Percentiles rank a stretch among this genome's conserved stretches.
Evolutionary conservation across 2,329 filamentous ascomycete genomes (phyloP).

Genomic region (Aureobasidium sp.): DNA sequence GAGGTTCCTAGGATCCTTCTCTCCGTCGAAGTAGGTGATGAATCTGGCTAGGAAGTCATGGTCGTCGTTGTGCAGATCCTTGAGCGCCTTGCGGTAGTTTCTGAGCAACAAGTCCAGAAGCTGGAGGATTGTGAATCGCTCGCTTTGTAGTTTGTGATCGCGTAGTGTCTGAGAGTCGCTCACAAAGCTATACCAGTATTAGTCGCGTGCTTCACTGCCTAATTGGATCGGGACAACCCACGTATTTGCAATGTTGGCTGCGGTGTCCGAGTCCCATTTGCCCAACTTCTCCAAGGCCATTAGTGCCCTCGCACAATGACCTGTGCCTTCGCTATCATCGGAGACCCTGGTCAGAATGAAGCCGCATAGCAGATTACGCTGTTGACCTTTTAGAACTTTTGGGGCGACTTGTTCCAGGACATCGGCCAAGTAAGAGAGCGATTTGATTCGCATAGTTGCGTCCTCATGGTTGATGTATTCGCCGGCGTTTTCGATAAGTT

Average conservation of each 20-base stretch:
- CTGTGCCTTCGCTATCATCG: slow-evolving; percentile 46
- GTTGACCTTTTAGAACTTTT: slow-evolving; percentile 53
- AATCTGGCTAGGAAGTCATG: slow-evolving; percentile 53
- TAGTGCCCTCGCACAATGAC: slow-evolving; percentile 52
- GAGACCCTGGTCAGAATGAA: slow-evolving; percentile 60
- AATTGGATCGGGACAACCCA: slow-evolving; percentile 24
- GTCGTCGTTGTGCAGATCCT: slow-evolving; percentile 47
- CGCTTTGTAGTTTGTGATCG: slow-evolving; percentile 54
- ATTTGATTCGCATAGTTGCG: slow-evolving; percentile 51
- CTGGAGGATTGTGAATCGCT: slow-evolving; percentile 54
- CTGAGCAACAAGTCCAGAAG: slow-evolving; percentile 56
- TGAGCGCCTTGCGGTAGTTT: slow-evolving; percentile 51
- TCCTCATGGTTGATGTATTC: slow-evolving; percentile 64
- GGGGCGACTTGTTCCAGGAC: slow-evolving; percentile 45
- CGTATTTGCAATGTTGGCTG: slow-evolving; percentile 46
- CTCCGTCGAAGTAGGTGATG: slow-evolving; percentile 58
- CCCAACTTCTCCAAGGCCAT: slow-evolving; percentile 52
- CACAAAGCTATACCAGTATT: slow-evolving; percentile 33
- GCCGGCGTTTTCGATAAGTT: slow-evolving; percentile 55
- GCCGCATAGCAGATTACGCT: slow-evolving; percentile 52
- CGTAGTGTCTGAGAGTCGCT: slow-evolving; percentile 51
- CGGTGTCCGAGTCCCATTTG: slow-evolving; percentile 53
- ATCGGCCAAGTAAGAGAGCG: slow-evolving; percentile 45
- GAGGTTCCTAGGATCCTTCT: slow-evolving; percentile 62
- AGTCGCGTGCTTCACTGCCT: slow-evolving; percentile 20